Base-by-base conservation (phyloP, 441 rosid genomes). In the Jatropha multifida region DNA sequence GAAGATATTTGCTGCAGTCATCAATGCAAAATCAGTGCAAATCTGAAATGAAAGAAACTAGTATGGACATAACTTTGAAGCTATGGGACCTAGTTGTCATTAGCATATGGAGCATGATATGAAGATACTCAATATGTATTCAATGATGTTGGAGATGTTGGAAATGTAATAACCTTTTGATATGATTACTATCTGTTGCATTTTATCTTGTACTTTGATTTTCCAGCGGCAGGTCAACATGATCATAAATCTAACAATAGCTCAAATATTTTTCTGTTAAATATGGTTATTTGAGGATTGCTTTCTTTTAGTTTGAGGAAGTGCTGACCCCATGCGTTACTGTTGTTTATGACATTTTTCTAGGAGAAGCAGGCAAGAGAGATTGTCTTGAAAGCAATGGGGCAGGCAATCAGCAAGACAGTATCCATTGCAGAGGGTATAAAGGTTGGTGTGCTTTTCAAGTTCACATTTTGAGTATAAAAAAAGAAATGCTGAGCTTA, bases 341-440 rank as follows among this genome's bases (percentile, higher is more conserved):
- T 49, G n/a, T 48, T 66, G 63, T 65, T 72, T 69, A 13, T 71
- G 26, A 76, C 49, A 55, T 63, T 65, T 13, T 65, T 52, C 44
- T 46, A 92, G 98, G 97, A 94, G 81, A 92, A 89, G 82, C 83
- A 75, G 77, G 88, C 76, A 63, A 86, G 81, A 68, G 97, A 94
- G 76, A 85, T 92, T 81, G 93, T 91, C 81, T 79, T 94, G 85
- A 94, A 92, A 80, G 97, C 98, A 73, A 92, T 94, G 98, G 98
- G 98, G 38, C 97, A 89, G 70, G 98, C 98, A 46, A 94, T 94
- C 70, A 91, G 92, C 89, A 94, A 92, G 83, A 91, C 97, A 5
- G 98, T 94, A 23, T 90, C 96, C 7, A 85, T 94, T 71, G 89
- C 97, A 11, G 98, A 92, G 86, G 89, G 89, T 73, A 78, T 94